A percentile compares a stretch with the other conserved stretches of the same genome.
phyloP scores from a whole-genome alignment of 257 asterid species.

The Cynanchum wilfordii region DNA sequence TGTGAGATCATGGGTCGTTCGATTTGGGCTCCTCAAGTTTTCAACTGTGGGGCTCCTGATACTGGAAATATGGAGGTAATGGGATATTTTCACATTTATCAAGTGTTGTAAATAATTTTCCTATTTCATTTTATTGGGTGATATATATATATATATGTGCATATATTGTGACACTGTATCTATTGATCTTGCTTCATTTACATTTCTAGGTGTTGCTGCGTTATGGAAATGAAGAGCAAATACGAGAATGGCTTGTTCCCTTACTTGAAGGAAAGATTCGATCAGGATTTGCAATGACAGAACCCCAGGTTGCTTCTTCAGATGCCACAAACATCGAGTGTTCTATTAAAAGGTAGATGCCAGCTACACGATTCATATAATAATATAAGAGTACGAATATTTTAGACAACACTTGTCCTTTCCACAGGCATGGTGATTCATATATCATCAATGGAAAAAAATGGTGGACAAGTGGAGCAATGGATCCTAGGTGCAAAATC shows the following conservation, averaged over 20 bases:
- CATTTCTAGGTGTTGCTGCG: conserved; percentile 71
- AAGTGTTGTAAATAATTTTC: background rate
- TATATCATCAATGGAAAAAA: conserved; percentile 83
- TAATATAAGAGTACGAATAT: too few relatives aligned
- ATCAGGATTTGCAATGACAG: conserved; percentile 99
- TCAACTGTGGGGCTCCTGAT: conserved; percentile 96
- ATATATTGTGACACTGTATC: background rate
- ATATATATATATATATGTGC: background rate
- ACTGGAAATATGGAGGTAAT: conserved; percentile 99
- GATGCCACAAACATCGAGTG: conserved; percentile 97
- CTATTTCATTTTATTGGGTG: too few relatives aligned
- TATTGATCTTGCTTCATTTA: background rate
- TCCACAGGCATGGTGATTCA: conserved; percentile 57
- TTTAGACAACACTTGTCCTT: conserved; percentile 5
- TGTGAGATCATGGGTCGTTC: conserved; percentile 96
- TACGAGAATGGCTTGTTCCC: conserved; percentile 78
- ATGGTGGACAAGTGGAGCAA: conserved; percentile 99
- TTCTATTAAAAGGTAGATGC: conserved; percentile 69
- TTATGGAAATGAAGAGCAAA: conserved; percentile 78
- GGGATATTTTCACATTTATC: conserved; percentile 10
- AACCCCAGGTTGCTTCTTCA: conserved; percentile 96
- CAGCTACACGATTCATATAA: background rate
- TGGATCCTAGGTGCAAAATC: conserved; percentile 96
- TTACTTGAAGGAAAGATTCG: conserved; percentile 84
- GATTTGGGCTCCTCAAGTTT: conserved; percentile 91